Base-by-base conservation (phyloP, 2,329 filamentous ascomycete species). In the Ophiostoma piceae region DNA sequence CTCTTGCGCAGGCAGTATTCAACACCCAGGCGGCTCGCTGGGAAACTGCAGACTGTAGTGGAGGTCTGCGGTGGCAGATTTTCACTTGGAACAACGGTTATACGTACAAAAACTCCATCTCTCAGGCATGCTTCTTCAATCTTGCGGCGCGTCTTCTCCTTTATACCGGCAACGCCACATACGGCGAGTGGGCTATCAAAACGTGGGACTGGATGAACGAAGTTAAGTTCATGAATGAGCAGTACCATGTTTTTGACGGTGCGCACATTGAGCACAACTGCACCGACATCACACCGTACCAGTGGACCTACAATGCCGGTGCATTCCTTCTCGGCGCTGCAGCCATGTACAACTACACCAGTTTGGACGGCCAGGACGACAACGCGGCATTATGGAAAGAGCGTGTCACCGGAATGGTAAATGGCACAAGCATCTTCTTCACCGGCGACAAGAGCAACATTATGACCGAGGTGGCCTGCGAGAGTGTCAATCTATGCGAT, bases 1-100 rank as follows among this genome's bases (percentile, higher is more conserved):
- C 88, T 4, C 84, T 95, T 14, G 91, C 89, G 1, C 88, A 93
- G 77, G 90, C 89, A 67, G 90, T 92, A 39, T 96, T 95, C 82
- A 92, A 96, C 77, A 89, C 88, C 1, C 91, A 94, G 75, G 88
- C 87, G 2, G 81, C 82, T 37, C 86, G 91, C 51, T 95, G 91
- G 92, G 91, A 94, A 72, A 82, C 78, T 0, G 78, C 82, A 0
- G 80, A 86, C 68, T 96, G 92, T 74, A 83, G 82, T n/a, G 92
- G 92, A 57, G 92, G 92, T 6, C 78, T 95, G 67, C 86, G 90
- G 72, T 94, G 91, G 91, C 92, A 96, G 79, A 92, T 96, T 66
- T 94, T 91, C 77, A 83, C 86, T 0, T 93, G 91, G 82, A 95
- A 96, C 76, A 87, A 85, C 57, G 93, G 92, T 16, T 96, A 89